Evolutionary conservation across 78 protist species (phyloP).

Genomic region (Polysphondylium violaceum): DNA sequence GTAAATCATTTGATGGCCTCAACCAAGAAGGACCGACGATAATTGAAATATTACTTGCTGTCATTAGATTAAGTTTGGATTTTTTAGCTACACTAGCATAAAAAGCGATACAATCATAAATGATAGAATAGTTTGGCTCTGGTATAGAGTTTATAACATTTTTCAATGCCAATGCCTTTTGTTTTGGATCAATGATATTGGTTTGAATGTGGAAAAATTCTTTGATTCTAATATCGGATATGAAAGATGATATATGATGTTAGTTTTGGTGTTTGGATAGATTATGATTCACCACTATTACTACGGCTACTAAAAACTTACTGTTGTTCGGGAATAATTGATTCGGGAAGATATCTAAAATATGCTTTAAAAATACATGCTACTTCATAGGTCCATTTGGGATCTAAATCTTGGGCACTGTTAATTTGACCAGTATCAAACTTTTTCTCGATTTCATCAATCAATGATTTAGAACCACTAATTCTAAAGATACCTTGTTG

Average conservation of each 20-base stretch:
- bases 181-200: background rate
- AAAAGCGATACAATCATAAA: slow-evolving; percentile 20
- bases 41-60: slow-evolving; percentile 41
- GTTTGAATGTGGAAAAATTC: slow-evolving; percentile 41
- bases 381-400: slow-evolving; percentile 30
- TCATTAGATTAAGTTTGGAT: slow-evolving; percentile 48
- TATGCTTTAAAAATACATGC: slow-evolving; percentile 42
- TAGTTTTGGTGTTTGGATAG: too few relatives aligned
- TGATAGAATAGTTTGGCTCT: slow-evolving; percentile 34
- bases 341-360: slow-evolving; percentile 51
- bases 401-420: background rate
- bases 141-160: slow-evolving; percentile 2
- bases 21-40: slow-evolving; percentile 8
- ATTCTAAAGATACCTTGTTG: slow-evolving; percentile 66
- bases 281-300: background rate
- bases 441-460: slow-evolving; percentile 14
- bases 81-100: slow-evolving; percentile 18
- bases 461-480: slow-evolving; percentile 38
- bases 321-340: slow-evolving; percentile 52
- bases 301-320: background rate
- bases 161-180: slow-evolving; percentile 22
- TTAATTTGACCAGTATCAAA: slow-evolving; percentile 54
- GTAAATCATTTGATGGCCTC: slow-evolving; percentile 42
- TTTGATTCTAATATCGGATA: background rate
- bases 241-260: too few relatives aligned